Evolutionary conservation across 495 filamentous ascomycete genomes (phyloP), one percentile per base, ranked within the genome.

Genomic region (Tuber brumale): DNA sequence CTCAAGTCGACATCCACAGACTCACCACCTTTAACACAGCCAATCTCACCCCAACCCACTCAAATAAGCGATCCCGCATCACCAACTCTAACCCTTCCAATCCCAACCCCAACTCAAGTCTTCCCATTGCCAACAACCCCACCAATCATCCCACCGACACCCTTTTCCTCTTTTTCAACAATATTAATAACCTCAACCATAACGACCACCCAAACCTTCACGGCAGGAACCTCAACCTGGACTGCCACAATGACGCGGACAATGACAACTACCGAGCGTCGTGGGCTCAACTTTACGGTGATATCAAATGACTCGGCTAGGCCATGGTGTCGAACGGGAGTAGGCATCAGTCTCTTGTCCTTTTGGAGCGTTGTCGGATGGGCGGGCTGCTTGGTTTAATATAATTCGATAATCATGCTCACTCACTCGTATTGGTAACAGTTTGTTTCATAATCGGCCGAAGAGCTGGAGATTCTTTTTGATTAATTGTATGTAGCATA

Each of bases 41-140:
- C 97, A 80, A 97, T 83, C 83, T 96, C 90, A 79, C 87, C 92
- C 71, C 95, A 94, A 86, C 95, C 97, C 14, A 35, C 57, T 18
- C 57, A 35, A 35, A 2, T 14, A 6, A 18, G 27, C 57, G 57
- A 35, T 19, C 27, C 14, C 57, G 3, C 57, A 35, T 66, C 57
- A 31, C 57, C 27, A 61, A 61, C 12, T 5, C 51, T 27, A 1
- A 31, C 51, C 27, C n/a, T 16, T 12, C n/a, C 51, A 16, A 61
- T 12, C 12, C n/a, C 51, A 66, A 66, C 57, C 14, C n/a, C 10
- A 66, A 66, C 57, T 31, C 57, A 35, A 66, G 27, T 14, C 14
- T 18, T 31, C 27, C 57, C 57, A 35, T 35, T 12, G 31, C 57
- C 27, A 35, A 66, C 57, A 31, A 66, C 31, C 12, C 57, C 57